Base-by-base conservation (phyloP, 2,329 filamentous ascomycete genomes). In the Sporothrix phasma region DNA sequence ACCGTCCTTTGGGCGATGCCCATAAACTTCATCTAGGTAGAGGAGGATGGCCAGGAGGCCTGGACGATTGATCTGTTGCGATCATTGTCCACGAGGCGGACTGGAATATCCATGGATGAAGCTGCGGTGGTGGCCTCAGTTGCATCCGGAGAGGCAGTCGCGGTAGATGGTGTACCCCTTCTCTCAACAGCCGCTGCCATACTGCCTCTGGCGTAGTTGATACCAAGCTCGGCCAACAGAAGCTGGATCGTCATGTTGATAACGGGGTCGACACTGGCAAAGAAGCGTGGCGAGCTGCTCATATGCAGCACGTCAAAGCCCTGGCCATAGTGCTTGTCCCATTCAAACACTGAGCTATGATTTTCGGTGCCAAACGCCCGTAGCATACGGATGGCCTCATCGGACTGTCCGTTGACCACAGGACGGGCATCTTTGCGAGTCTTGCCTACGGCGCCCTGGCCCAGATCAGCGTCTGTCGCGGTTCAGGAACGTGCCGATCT, bases 301-400 rank as follows among this genome's bases (percentile, higher is more conserved):
- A 87, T 81, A 70, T 94, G 87, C 65, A 94, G 75, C 5, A 96
- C 90, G 71, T 99, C 89, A 68, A 92, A 96, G 0, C 94, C 94
- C 0, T 71, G 69, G 0, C 92, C 92, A 71, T 99, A 99, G 26
- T 82, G 76, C 0, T 76, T 76, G 4, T 86, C 78, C 93, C 93
- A 96, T 69, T 88, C 81, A 67, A 94, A 92, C 3, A 84, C 79
- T 0, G 78, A 80, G 4, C 81, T 78, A 64, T 90, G 87, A 71
- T 99, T 99, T 77, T 99, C 94, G 17, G 80, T 80, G 0, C 91
- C 89, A 75, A 99, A 97, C 0, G 89, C 90, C 62, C 79, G 80
- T 47, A 97, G 80, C 78, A 99, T 83, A 53, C 76, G 76, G 56
- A 89, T 79, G 0, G 87, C 86, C 70, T 89, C 84, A 3, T 78